A percentile compares a stretch with the other conserved stretches of the same genome.
These are phyloP conservation scores for Erysiphe pulchra DNA, from an alignment of 2,329 filamentous ascomycete species.

Conservation along the genomic window DNA sequence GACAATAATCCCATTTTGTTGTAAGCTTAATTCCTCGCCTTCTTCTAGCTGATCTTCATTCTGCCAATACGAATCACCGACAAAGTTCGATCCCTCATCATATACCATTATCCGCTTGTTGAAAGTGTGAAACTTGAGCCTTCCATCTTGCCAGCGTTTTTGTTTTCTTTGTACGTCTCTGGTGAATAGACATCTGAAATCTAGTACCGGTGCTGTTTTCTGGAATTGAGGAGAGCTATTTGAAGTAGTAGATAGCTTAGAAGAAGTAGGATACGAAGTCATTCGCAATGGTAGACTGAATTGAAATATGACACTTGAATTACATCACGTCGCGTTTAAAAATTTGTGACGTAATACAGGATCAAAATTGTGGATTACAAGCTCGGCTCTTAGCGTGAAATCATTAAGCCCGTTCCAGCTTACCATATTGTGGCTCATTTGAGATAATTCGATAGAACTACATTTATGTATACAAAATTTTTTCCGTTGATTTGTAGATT, in stretches of 20 bases:
- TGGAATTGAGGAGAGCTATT: slow-evolving; percentile 4
- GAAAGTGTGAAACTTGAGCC: slow-evolving; percentile 68
- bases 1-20: slow-evolving; percentile 49
- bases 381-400: no score
- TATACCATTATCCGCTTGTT: slow-evolving; percentile 83
- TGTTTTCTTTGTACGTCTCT: slow-evolving; percentile 65
- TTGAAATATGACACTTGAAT: background rate
- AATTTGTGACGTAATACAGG: no score
- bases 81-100: slow-evolving; percentile 51
- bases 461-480: no score
- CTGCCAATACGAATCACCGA: slow-evolving; percentile 69
- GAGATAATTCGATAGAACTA: no score
- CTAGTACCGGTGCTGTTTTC: slow-evolving; percentile 48
- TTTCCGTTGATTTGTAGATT: no score
- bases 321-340: background rate
- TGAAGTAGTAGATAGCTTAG: background rate
- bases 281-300: background rate
- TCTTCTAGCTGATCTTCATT: slow-evolving; percentile 42
- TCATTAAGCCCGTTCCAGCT: no score
- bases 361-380: no score
- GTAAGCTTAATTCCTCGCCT: slow-evolving; percentile 59
- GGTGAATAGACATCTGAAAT: slow-evolving; percentile 70
- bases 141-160: slow-evolving; percentile 85
- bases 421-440: no score
- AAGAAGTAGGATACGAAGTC: background rate